Evolutionary conservation across 495 filamentous ascomycete genomes (phyloP).

Genomic region (Neurospora discreta): DNA sequence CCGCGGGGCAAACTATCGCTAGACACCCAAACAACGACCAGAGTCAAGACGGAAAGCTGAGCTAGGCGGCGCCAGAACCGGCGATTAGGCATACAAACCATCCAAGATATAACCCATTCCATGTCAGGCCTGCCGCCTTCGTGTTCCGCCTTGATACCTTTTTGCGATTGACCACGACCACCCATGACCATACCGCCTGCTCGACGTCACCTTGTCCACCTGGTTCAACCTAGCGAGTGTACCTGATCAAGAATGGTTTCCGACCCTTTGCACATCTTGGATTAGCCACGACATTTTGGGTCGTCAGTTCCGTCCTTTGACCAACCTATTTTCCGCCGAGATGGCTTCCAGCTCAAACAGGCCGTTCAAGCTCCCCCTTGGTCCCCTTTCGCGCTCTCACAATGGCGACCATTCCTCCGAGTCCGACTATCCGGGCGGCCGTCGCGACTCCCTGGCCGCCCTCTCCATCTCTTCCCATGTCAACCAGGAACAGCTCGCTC

Average conservation of each 20-base stretch:
- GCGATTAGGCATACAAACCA: neutral
- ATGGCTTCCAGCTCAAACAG: neutral
- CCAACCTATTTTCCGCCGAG: neutral
- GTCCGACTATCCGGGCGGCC: slow-evolving; percentile 8
- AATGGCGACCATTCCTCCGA: neutral
- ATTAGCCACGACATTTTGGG: neutral
- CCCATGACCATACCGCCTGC: neutral
- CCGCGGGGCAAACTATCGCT: neutral
- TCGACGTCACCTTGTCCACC: neutral
- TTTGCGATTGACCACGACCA: neutral
- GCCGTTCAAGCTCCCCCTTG: neutral
- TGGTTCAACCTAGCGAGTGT: neutral
- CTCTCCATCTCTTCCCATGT: slow-evolving; percentile 41
- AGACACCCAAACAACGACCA: neutral
- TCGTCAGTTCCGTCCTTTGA: neutral
- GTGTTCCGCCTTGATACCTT: neutral
- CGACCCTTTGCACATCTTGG: neutral
- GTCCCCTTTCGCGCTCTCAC: neutral
- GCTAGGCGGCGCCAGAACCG: neutral
- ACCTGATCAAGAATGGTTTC: neutral
- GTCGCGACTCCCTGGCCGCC: slow-evolving; percentile 56
- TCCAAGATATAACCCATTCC: neutral
- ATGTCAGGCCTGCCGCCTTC: neutral
- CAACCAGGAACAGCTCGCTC: slow-evolving; percentile 59
- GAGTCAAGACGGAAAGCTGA: neutral